These are phyloP conservation scores for Diaporthe destruens DNA, from an alignment of 2,329 filamentous ascomycete species.

Conservation along the genomic window DNA sequence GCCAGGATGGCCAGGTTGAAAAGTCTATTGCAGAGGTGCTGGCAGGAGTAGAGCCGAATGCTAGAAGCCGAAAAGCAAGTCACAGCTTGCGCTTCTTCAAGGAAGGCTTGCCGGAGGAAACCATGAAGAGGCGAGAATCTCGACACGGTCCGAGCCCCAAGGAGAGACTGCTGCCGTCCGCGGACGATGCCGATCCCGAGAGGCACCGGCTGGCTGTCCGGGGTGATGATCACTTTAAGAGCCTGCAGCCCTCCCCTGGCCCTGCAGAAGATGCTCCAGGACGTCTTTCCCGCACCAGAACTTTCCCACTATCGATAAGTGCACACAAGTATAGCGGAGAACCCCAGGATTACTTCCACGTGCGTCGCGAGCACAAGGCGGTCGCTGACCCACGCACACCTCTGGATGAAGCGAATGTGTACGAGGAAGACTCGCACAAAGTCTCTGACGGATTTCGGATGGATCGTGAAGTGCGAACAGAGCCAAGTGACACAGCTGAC, in stretches of 20 bases:
- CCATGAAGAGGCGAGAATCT: slow-evolving; percentile 65
- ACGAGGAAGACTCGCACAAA: slow-evolving; percentile 33
- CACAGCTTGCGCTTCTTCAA: slow-evolving; percentile 77
- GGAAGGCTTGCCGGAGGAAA: slow-evolving; percentile 73
- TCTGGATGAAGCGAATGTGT: slow-evolving; percentile 9
- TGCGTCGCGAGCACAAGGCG: slow-evolving; percentile 25
- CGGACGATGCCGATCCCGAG: slow-evolving; percentile 42
- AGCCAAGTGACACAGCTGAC: slow-evolving; percentile 46
- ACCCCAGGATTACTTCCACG: slow-evolving; percentile 47
- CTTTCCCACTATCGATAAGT: slow-evolving; percentile 42
- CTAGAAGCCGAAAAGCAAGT: slow-evolving; percentile 75
- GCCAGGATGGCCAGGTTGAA: slow-evolving; percentile 69
- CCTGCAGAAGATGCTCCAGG: slow-evolving; percentile 45
- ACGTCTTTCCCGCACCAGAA: slow-evolving; percentile 42
- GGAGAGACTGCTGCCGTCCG: slow-evolving; percentile 58
- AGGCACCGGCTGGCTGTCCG: slow-evolving; percentile 42
- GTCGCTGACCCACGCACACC: slow-evolving; percentile 13
- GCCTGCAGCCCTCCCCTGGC: slow-evolving; percentile 45
- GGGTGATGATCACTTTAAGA: slow-evolving; percentile 41
- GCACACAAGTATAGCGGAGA: slow-evolving; percentile 33
- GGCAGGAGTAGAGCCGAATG: slow-evolving; percentile 71
- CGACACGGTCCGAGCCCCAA: slow-evolving; percentile 48
- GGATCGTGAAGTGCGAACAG: slow-evolving; percentile 33
- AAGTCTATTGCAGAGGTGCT: slow-evolving; percentile 74
- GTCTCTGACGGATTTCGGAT: slow-evolving; percentile 36